Conservation (phyloP, 345 rosid species). For the Moricandia moricandioides region DNA sequence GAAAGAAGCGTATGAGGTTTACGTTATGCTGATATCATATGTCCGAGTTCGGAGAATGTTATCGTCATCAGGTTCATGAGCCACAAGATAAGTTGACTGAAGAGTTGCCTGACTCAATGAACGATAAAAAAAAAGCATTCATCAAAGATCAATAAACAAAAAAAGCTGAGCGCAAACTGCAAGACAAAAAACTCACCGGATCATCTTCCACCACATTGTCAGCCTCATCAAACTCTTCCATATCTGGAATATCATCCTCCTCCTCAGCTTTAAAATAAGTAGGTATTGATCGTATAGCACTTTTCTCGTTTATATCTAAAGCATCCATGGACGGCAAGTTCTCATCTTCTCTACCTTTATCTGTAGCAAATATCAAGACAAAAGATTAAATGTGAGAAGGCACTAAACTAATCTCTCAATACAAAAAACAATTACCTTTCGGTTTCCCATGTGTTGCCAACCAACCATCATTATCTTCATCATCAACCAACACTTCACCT, state of each 20-base stretch:
- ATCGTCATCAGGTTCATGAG: slow-evolving; percentile 93
- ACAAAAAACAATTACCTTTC: slow-evolving; percentile 48
- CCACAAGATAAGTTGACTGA: slow-evolving; percentile 72
- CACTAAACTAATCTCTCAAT: neutral
- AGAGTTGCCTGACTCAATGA: slow-evolving; percentile 68
- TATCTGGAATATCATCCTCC: slow-evolving; percentile 93
- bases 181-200: slow-evolving; percentile 48
- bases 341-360: slow-evolving; percentile 68
- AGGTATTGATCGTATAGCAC: slow-evolving; percentile 60
- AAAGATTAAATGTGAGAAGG: neutral
- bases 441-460: slow-evolving; percentile 97
- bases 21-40: slow-evolving; percentile 98
- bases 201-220: slow-evolving; percentile 70
- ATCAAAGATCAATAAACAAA: neutral
- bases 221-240: slow-evolving; percentile 81
- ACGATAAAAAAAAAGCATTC: neutral
- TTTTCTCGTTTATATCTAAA: slow-evolving; percentile 57
- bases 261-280: slow-evolving; percentile 82
- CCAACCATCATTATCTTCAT: slow-evolving; percentile 98
- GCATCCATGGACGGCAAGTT: slow-evolving; percentile 90
- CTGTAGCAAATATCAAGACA: slow-evolving; percentile 33
- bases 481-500: slow-evolving; percentile 89
- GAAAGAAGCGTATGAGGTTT: neutral
- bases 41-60: slow-evolving; percentile 94
- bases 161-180: neutral